phyloP scores from a whole-genome alignment of 2,329 filamentous ascomycete genomes.

The Monilinia fructicola region DNA sequence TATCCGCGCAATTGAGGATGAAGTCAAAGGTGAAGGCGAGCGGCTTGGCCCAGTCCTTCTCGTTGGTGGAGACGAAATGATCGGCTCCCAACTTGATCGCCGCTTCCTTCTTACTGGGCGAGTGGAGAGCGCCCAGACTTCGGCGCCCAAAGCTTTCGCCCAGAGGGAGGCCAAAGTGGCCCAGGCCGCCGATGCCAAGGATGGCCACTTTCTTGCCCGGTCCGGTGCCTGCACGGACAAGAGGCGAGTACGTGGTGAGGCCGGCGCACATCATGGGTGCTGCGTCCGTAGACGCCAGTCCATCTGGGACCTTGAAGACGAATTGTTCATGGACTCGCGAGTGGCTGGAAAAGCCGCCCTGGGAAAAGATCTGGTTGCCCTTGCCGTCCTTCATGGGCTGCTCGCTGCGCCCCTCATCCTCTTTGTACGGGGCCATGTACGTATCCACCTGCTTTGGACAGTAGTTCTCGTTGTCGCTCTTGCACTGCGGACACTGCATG shows the following conservation, averaged over 20 bases:
- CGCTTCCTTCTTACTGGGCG: constrained; percentile 57
- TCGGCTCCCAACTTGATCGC: constrained; percentile 62
- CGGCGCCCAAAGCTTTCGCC: constrained; percentile 67
- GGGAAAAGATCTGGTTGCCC: constrained; percentile 39
- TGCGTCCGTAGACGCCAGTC: constrained; percentile 48
- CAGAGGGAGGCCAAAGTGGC: constrained; percentile 72
- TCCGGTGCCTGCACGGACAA: constrained; percentile 65
- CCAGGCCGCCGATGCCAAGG: constrained; percentile 63
- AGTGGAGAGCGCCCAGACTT: constrained; percentile 65
- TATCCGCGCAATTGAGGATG: constrained; percentile 56
- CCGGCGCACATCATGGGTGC: constrained; percentile 78
- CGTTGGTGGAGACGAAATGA: constrained; percentile 52
- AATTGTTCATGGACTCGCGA: constrained; percentile 59
- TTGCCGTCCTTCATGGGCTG: constrained; percentile 21
- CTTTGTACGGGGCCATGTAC: constrained; percentile 35
- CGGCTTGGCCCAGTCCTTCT: constrained; percentile 61
- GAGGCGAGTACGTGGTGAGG: constrained; percentile 69
- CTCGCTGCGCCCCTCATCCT: constrained; percentile 22
- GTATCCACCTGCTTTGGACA: constrained; percentile 35
- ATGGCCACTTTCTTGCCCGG: constrained; percentile 72
- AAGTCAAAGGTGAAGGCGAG: constrained; percentile 56
- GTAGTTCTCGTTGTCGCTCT: constrained; percentile 34
- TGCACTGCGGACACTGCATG: constrained; percentile 53
- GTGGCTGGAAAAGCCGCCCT: constrained; percentile 54
- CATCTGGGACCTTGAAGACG: constrained; percentile 56